Evolutionary conservation across 805 yeast species (phyloP).

Genomic region (Cyberlindnera xishuangbannaensis): DNA sequence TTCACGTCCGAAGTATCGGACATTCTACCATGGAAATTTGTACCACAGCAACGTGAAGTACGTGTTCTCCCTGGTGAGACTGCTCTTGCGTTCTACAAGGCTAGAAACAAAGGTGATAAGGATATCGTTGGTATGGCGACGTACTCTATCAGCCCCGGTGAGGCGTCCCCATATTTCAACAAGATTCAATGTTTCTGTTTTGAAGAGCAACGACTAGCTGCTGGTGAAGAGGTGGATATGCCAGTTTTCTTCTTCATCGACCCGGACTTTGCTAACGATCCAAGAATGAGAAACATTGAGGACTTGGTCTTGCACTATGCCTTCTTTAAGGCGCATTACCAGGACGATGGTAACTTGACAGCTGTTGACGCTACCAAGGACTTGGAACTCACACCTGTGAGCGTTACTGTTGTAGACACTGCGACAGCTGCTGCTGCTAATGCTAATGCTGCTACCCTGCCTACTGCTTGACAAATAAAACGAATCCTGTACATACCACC

Average conservation of each 20-base stretch:
- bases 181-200: slow-evolving; percentile 98
- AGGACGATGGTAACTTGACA: slow-evolving; percentile 32
- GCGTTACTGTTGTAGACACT: slow-evolving; percentile 11
- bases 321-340: slow-evolving; percentile 62
- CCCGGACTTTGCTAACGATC: slow-evolving; percentile 92
- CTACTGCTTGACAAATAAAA: neutral
- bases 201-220: slow-evolving; percentile 88
- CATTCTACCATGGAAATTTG: slow-evolving; percentile 88
- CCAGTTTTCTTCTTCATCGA: slow-evolving; percentile 96
- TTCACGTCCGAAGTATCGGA: slow-evolving; percentile 92
- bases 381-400: slow-evolving; percentile 20
- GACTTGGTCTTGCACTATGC: slow-evolving; percentile 90
- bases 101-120: slow-evolving; percentile 76
- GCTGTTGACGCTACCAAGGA: slow-evolving; percentile 24
- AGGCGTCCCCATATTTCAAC: slow-evolving; percentile 92
- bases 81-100: slow-evolving; percentile 91
- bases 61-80: slow-evolving; percentile 95
- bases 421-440: slow-evolving; percentile 5
- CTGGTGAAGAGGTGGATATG: slow-evolving; percentile 99
- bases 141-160: slow-evolving; percentile 92
- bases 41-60: slow-evolving; percentile 92
- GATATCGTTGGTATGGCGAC: slow-evolving; percentile 99
- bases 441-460: neutral
- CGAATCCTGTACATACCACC: slow-evolving; percentile 1
- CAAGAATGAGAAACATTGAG: slow-evolving; percentile 84